Evolutionary conservation across 2,329 filamentous ascomycete species (phyloP).

Genomic region (Talaromyces sp.): DNA sequence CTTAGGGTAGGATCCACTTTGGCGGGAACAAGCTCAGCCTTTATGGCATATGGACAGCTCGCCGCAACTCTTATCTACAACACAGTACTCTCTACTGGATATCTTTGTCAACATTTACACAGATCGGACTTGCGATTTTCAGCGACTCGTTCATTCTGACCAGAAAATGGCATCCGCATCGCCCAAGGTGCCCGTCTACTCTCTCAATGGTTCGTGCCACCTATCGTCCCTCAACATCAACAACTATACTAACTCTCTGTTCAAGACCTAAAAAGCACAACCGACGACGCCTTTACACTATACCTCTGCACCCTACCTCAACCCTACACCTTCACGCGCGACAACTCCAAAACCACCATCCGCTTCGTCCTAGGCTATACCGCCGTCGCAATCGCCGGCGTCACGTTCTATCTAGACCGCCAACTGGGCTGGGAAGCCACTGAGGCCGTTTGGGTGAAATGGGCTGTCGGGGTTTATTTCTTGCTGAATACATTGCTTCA

Average conservation of each 20-base stretch:
- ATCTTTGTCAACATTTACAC: no score
- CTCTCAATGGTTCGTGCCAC: conserved; percentile 39
- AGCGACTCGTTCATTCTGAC: neutral
- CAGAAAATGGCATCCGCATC: conserved; percentile 29
- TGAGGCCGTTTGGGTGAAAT: conserved; percentile 70
- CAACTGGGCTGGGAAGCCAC: conserved; percentile 84
- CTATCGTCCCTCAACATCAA: conserved; percentile 17
- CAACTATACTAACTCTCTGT: no score
- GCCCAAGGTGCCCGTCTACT: conserved; percentile 45
- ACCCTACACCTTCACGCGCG: conserved; percentile 65
- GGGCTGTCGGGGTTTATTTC: conserved; percentile 76
- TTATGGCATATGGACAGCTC: conserved; percentile 14
- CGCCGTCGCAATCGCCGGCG: conserved; percentile 74
- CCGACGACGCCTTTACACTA: conserved; percentile 89
- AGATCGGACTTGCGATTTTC: no score
- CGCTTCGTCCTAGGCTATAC: conserved; percentile 79
- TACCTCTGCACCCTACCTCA: conserved; percentile 82
- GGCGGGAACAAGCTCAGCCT: neutral
- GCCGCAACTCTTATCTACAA: conserved; percentile 13
- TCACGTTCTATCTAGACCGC: conserved; percentile 88
- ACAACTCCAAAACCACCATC: conserved; percentile 75
- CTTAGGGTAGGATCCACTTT: neutral
- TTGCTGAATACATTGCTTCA: conserved; percentile 74
- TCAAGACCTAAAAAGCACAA: conserved; percentile 90
- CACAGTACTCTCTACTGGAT: neutral